Evolutionary conservation across 2,329 filamentous ascomycete genomes (phyloP).

Genomic region (Emericellopsis cladophorae): DNA sequence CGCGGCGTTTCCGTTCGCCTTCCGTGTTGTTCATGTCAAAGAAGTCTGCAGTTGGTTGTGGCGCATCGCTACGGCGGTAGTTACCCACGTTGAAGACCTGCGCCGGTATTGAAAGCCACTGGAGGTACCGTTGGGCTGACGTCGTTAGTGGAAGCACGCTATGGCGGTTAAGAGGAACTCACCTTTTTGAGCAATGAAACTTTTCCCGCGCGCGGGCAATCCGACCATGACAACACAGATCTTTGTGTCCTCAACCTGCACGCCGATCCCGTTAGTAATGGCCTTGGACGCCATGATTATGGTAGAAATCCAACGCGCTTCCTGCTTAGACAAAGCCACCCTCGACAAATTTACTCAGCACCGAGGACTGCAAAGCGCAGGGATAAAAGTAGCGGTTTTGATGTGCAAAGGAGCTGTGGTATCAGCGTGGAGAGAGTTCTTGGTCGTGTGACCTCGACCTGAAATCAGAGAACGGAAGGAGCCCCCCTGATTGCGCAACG

Average conservation of each 20-base stretch:
- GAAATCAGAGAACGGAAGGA: too few relatives aligned
- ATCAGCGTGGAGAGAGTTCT: too few relatives aligned
- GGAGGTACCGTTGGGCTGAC: conserved; percentile 79
- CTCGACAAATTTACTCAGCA: background rate
- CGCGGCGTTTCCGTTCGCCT: conserved; percentile 77
- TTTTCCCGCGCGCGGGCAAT: conserved; percentile 89
- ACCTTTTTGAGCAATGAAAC: conserved; percentile 96
- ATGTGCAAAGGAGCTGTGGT: too few relatives aligned
- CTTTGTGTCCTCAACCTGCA: conserved; percentile 88
- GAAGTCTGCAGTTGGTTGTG: conserved; percentile 86
- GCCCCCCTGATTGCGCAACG: too few relatives aligned
- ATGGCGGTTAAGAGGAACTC: conserved; percentile 15
- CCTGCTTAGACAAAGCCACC: background rate
- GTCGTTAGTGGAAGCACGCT: background rate
- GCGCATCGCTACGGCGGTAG: conserved; percentile 81
- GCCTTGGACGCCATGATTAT: background rate
- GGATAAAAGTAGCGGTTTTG: background rate
- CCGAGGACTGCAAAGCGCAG: background rate
- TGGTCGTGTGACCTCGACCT: too few relatives aligned
- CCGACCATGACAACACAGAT: conserved; percentile 99
- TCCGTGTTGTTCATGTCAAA: conserved; percentile 86
- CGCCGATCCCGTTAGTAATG: conserved; percentile 51
- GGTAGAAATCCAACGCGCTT: background rate
- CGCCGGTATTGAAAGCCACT: conserved; percentile 89
- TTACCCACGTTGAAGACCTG: conserved; percentile 96